A percentile compares a stretch with the other conserved stretches of the same genome.
Conservation (phyloP, 257 asterid species). For the Lantana camara region DNA sequence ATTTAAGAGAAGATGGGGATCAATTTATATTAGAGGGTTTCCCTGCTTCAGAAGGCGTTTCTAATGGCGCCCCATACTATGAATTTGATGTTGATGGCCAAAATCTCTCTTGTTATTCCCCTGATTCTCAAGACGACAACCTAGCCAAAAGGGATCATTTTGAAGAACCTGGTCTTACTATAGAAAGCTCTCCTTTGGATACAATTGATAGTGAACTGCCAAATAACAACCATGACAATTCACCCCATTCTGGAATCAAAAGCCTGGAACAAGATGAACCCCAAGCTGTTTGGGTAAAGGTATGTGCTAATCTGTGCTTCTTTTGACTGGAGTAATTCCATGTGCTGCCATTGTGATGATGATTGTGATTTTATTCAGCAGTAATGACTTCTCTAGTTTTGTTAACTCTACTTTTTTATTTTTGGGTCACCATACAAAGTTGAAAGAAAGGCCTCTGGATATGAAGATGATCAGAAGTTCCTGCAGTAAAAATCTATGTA, state of each 20-base stretch:
- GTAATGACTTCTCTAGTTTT: not conserved
- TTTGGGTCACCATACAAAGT: conserved; percentile 8
- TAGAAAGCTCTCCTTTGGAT: conserved; percentile 40
- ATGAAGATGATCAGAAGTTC: conserved; percentile 1
- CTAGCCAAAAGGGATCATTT: conserved; percentile 53
- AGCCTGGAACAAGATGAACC: conserved; percentile 71
- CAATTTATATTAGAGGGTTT: conserved; percentile 51
- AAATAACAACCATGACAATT: conserved; percentile 44
- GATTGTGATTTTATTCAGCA: conserved; percentile 13
- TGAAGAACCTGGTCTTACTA: conserved; percentile 39
- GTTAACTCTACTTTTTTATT: not conserved
- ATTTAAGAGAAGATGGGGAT: conserved; percentile 45
- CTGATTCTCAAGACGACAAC: conserved; percentile 60
- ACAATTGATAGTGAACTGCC: conserved; percentile 45
- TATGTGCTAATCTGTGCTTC: conserved; percentile 30
- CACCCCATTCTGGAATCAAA: conserved; percentile 44
- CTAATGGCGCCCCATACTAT: conserved; percentile 47
- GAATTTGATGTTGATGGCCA: conserved; percentile 60
- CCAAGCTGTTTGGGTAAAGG: conserved; percentile 98
- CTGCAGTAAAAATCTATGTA: not conserved
- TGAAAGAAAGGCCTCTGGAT: not conserved
- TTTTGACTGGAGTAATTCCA: conserved; percentile 9
- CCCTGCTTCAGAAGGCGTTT: conserved; percentile 47
- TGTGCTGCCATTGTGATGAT: conserved; percentile 1
- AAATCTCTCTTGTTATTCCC: conserved; percentile 53